Percentiles rank a stretch among this genome's conserved stretches.
Evolutionary conservation across 805 yeast genomes (phyloP).

Genomic region (Sungouiella thailandica): DNA sequence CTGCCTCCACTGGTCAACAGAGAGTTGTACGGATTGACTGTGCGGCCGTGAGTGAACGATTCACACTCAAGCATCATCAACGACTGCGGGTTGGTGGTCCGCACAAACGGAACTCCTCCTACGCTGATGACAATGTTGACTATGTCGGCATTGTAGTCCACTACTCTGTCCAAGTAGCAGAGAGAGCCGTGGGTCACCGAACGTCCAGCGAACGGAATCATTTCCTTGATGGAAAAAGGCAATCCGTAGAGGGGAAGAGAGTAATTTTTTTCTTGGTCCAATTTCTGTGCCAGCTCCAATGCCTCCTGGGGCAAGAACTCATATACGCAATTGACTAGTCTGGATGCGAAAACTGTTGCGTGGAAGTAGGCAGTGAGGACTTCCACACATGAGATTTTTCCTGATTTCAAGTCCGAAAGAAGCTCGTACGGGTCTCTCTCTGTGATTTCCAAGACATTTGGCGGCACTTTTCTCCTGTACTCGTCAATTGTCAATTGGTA

Average conservation of each 20-base stretch:
- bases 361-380: slow-evolving; percentile 16
- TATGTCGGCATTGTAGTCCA: slow-evolving; percentile 16
- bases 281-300: slow-evolving; percentile 12
- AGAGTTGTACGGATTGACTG: slow-evolving; percentile 18
- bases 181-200: slow-evolving; percentile 16
- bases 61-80: slow-evolving; percentile 21
- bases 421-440: slow-evolving; percentile 15
- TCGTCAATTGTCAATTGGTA: slow-evolving; percentile 15
- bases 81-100: slow-evolving; percentile 20
- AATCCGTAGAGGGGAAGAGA: slow-evolving; percentile 15
- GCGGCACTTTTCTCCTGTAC: slow-evolving; percentile 11
- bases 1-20: slow-evolving; percentile 48
- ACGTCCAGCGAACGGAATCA: slow-evolving; percentile 15
- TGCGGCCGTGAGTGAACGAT: slow-evolving; percentile 16
- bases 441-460: slow-evolving; percentile 11
- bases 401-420: slow-evolving; percentile 9
- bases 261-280: slow-evolving; percentile 10
- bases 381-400: slow-evolving; percentile 10
- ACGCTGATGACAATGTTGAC: slow-evolving; percentile 9
- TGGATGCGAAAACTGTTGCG: slow-evolving; percentile 17
- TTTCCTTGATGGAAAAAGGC: slow-evolving; percentile 21
- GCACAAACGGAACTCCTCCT: slow-evolving; percentile 19
- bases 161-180: slow-evolving; percentile 15
- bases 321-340: slow-evolving; percentile 14
- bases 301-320: slow-evolving; percentile 16